phyloP scores from a whole-genome alignment of 2,329 filamentous ascomycete species.

The Fusarium lyarnte region DNA sequence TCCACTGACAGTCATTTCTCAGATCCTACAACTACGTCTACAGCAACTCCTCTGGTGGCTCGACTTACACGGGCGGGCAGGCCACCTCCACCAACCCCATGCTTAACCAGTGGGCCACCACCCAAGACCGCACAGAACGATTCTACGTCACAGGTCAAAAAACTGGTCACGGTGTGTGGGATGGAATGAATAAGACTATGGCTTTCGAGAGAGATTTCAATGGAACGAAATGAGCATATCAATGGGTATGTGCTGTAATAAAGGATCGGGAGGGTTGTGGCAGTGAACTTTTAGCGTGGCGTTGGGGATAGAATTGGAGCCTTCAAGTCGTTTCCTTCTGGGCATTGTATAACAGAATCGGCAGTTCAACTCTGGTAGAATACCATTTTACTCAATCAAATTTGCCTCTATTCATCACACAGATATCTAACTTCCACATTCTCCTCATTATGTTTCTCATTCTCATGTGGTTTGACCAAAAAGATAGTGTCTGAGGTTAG shows the following conservation, averaged over 20 bases:
- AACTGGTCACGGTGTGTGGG: conserved; percentile 15
- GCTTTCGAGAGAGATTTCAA: conserved; percentile 20
- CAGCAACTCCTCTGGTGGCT: conserved; percentile 12
- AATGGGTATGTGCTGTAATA: background rate
- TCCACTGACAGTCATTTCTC: background rate
- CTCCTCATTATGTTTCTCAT: background rate
- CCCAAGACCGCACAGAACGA: conserved; percentile 14
- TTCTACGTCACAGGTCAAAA: conserved; percentile 25
- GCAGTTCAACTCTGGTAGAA: background rate
- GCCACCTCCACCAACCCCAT: conserved; percentile 1
- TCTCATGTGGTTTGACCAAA: background rate
- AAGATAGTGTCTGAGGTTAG: background rate
- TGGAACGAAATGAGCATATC: background rate
- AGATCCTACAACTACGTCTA: conserved; percentile 8
- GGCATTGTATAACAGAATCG: conserved; percentile 20
- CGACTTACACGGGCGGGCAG: conserved; percentile 27
- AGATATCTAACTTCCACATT: accelerated
- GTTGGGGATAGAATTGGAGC: conserved; percentile 17
- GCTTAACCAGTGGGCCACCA: conserved; percentile 19
- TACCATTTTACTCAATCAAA: background rate
- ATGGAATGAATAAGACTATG: conserved; percentile 8
- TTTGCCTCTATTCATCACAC: background rate
- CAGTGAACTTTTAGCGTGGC: conserved; percentile 27
- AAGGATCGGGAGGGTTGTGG: background rate
- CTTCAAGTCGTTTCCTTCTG: background rate